phyloP scores from a whole-genome alignment of 441 rosid species.

The Gossypium laxum region DNA sequence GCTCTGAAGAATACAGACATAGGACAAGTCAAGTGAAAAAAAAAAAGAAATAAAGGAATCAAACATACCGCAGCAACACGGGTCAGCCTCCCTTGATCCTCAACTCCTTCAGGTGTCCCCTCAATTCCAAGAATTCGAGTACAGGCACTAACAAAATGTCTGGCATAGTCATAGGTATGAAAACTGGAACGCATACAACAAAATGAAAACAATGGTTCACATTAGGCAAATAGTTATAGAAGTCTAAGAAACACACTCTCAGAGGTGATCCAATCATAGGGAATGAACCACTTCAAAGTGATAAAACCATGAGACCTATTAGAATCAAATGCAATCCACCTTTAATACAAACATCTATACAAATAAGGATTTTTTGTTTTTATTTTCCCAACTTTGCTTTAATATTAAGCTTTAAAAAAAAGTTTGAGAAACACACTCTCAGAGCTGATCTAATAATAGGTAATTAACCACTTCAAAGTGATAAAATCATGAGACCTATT shows the following conservation, averaged over 20 bases:
- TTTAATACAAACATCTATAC: background rate
- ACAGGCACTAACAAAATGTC: conserved; percentile 98
- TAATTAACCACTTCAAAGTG: conserved; percentile 3
- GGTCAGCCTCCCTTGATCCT: conserved; percentile 89
- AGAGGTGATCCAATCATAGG: background rate
- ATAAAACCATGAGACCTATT: background rate
- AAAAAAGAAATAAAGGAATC: background rate
- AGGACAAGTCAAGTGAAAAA: conserved; percentile 21
- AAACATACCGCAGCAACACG: conserved; percentile 90
- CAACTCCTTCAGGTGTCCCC: conserved; percentile 99
- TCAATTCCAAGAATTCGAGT: conserved; percentile 97
- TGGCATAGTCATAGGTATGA: conserved; percentile 96
- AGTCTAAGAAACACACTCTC: background rate
- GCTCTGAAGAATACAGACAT: background rate
- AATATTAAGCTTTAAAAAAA: background rate
- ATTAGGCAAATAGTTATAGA: background rate
- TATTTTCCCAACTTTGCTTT: background rate
- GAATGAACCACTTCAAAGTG: conserved; percentile 1
- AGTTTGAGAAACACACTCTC: background rate
- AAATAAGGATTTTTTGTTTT: background rate
- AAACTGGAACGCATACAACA: conserved; percentile 42
- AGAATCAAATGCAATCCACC: conserved; percentile 1
- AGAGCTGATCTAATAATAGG: background rate
- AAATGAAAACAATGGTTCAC: background rate
- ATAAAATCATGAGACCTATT: background rate